A percentile compares a stretch with the other conserved stretches of the same genome.
Conservation (phyloP, 768 basidiomycete genomes). For the Tylopilus vinaceipallidus region DNA sequence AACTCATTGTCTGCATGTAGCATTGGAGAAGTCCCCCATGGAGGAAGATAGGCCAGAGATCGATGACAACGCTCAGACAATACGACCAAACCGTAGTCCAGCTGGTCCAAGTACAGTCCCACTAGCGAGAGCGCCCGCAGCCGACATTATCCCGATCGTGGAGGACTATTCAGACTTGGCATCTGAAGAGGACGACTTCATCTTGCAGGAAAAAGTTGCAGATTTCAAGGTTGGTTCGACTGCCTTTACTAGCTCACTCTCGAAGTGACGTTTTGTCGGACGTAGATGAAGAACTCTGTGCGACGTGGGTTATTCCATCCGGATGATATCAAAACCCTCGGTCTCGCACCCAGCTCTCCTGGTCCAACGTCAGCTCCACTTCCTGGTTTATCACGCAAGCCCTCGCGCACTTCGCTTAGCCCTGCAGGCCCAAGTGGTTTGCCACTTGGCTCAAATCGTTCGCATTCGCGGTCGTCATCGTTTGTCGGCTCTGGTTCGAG, state of each 20-base stretch:
- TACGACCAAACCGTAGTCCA: constrained; percentile 74
- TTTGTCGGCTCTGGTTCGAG: constrained; percentile 42
- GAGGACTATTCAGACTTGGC: constrained; percentile 93
- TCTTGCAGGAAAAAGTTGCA: constrained; percentile 74
- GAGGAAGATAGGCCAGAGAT: constrained; percentile 55
- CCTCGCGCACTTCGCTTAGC: constrained; percentile 53
- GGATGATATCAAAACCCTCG: constrained; percentile 81
- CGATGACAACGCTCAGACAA: constrained; percentile 81
- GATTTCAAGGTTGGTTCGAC: constrained; percentile 66
- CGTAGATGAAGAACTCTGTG: constrained; percentile 65
- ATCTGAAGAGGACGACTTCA: constrained; percentile 70
- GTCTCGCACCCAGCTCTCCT: constrained; percentile 47
- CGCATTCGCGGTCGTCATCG: constrained; percentile 63
- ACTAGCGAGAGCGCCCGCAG: constrained; percentile 59
- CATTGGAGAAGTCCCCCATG: constrained; percentile 56
- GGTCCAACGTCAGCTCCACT: constrained; percentile 70
- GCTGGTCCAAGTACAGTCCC: constrained; percentile 47
- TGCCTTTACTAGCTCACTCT: background rate
- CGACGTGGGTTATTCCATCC: constrained; percentile 84
- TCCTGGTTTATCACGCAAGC: constrained; percentile 49
- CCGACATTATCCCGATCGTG: constrained; percentile 63
- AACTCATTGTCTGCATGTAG: constrained; percentile 31
- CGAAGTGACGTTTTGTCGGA: background rate
- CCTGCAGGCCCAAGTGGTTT: constrained; percentile 35
- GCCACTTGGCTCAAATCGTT: constrained; percentile 29